Conservation (phyloP, 306 rosid species). For the Dryas octopetala region DNA sequence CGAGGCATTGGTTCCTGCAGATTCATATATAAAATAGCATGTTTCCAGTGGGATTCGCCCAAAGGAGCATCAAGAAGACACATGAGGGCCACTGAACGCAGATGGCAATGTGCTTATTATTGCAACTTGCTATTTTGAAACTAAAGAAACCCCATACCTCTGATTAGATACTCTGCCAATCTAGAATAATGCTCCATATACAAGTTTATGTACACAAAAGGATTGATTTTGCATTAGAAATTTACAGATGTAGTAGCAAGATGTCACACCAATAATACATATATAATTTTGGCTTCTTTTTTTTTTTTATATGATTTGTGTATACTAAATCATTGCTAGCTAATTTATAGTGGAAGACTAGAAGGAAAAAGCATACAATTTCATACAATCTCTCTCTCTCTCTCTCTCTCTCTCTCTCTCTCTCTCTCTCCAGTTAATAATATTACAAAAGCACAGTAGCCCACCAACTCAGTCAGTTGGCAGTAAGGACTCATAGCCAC, state of each 20-base stretch:
- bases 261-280: background rate
- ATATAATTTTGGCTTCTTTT: background rate
- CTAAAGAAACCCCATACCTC: background rate
- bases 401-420: background rate
- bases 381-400: background rate
- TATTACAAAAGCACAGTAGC: background rate
- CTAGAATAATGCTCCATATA: background rate
- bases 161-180: background rate
- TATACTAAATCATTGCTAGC: background rate
- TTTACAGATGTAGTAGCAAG: background rate
- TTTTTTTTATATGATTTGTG: background rate
- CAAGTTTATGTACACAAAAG: background rate
- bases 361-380: background rate
- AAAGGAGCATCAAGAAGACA: background rate
- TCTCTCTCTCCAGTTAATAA: background rate
- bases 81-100: constrained; percentile 6
- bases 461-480: background rate
- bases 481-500: background rate
- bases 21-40: background rate
- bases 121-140: background rate
- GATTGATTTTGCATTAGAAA: background rate
- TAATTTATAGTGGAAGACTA: background rate
- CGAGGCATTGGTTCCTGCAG: constrained; percentile 2
- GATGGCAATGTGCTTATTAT: background rate
- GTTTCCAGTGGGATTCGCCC: background rate